Base-by-base conservation (phyloP, 805 yeast genomes). In the Sungouiella blattae region DNA sequence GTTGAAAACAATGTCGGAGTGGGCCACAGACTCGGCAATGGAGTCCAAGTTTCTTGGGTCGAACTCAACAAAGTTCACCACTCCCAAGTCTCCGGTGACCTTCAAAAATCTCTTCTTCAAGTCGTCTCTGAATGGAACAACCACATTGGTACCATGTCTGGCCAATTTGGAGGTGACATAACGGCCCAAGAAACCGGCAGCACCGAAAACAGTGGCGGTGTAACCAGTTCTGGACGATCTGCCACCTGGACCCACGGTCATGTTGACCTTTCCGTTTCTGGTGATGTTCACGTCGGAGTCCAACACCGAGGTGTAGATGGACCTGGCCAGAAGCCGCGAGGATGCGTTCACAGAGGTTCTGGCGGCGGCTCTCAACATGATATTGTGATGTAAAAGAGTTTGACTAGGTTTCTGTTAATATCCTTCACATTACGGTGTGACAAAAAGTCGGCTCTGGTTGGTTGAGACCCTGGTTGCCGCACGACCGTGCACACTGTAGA, bases 161-260 rank as follows among this genome's bases (percentile, higher is more conserved):
- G 91, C 95, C 49, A 87, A 68, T 53, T 80, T 82, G 23, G 89
- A 67, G 13, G 77, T 73, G 42, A 87, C 60, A 46, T 82, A 75
- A 32, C 87, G 75, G 30, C 95, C 95, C 40, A 87, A 64, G 58
- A 82, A 80, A 2, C 95, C 95, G 30, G 80, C 67, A 24, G 82
- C 85, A 7, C 95, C 95, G 54, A 87, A 87, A 2, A 87, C 93
- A 1, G 95, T 84, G 15, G 89, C 95, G 3, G 89, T 84, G 62
- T 79, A 84, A 2, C 95, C 95, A 6, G 91, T 80, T 67, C 94
- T 75, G 18, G 94, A 84, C 4, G 91, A 82, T 39, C 86, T 72
- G 20, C 95, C 95, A 30, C 94, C 93, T 32, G 75, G 64, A 41
- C 95, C 95, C 23, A 71, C 67, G n/a, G 84, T 60, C 28, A 83